Conservation (phyloP, 164 flowering plant species). For the Pachysandra terminalis region DNA sequence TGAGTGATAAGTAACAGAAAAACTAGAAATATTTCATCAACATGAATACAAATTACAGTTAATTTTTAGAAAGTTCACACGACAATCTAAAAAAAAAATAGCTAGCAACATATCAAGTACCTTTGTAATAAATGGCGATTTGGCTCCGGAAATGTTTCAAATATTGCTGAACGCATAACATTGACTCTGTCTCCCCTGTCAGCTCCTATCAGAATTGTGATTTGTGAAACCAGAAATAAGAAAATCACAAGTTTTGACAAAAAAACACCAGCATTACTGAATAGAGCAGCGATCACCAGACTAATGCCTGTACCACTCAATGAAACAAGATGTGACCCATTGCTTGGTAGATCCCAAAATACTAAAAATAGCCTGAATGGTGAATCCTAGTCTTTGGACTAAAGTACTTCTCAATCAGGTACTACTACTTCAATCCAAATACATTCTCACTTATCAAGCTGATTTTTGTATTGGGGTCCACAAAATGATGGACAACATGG, state of each 20-base stretch:
- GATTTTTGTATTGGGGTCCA: no score
- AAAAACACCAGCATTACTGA: no score
- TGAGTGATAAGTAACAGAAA: neutral
- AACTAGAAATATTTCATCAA: neutral
- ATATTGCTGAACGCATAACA: constrained; percentile 78
- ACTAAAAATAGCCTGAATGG: no score
- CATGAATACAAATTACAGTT: neutral
- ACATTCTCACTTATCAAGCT: no score
- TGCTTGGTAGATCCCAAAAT: no score
- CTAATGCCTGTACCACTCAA: no score
- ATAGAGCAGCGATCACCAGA: no score
- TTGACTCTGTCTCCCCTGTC: constrained; percentile 58
- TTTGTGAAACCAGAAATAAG: constrained; percentile 3
- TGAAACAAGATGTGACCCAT: no score
- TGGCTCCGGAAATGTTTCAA: constrained; percentile 94
- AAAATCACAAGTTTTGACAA: neutral
- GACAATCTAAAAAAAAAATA: neutral
- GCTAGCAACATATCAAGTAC: constrained; percentile 30
- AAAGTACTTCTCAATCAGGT: no score
- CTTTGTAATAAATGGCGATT: constrained; percentile 86
- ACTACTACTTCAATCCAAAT: no score
- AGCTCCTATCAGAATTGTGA: constrained; percentile 43
- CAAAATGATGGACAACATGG: no score
- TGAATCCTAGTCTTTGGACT: no score
- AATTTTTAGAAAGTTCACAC: neutral